These are phyloP conservation scores for Exserohilum turcica DNA, from an alignment of 2,329 filamentous ascomycete genomes.

Conservation along the genomic window DNA sequence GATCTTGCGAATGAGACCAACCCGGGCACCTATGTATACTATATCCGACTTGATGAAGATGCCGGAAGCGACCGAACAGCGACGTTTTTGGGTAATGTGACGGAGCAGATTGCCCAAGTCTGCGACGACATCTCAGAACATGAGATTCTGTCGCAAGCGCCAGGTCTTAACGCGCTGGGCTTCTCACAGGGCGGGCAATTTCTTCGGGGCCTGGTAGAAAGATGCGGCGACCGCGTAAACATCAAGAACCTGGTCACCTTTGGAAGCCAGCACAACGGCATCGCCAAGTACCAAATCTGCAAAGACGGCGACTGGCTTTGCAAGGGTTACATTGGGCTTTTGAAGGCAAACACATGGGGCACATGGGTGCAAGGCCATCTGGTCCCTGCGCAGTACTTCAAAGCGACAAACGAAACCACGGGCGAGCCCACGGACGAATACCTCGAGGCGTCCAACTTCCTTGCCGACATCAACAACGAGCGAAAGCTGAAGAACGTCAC, in stretches of 20 bases:
- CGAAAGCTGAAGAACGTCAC: slow-evolving; percentile 70
- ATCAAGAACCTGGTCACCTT: slow-evolving; percentile 84
- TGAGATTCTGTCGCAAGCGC: slow-evolving; percentile 79
- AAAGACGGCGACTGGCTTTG: slow-evolving; percentile 76
- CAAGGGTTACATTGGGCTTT: slow-evolving; percentile 74
- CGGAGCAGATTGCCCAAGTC: slow-evolving; percentile 73
- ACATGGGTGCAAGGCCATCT: slow-evolving; percentile 75
- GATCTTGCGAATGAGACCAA: slow-evolving; percentile 73
- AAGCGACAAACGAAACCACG: slow-evolving; percentile 66
- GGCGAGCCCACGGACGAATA: slow-evolving; percentile 65
- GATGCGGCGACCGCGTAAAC: slow-evolving; percentile 73
- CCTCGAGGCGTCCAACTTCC: slow-evolving; percentile 79
- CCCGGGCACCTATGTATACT: slow-evolving; percentile 84
- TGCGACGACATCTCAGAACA: slow-evolving; percentile 78
- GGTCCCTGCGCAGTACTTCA: slow-evolving; percentile 95
- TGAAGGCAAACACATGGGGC: slow-evolving; percentile 82
- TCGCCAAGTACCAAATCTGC: slow-evolving; percentile 80
- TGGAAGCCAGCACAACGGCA: slow-evolving; percentile 91
- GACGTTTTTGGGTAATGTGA: slow-evolving; percentile 91
- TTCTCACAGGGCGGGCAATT: slow-evolving; percentile 98
- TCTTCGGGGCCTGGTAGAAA: slow-evolving; percentile 86
- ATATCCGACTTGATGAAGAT: slow-evolving; percentile 72
- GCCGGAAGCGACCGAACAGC: slow-evolving; percentile 73
- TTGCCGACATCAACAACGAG: slow-evolving; percentile 98
- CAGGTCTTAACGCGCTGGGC: slow-evolving; percentile 85